phyloP scores from a whole-genome alignment of 148 eudicot species.

The Drosera capensis region DNA sequence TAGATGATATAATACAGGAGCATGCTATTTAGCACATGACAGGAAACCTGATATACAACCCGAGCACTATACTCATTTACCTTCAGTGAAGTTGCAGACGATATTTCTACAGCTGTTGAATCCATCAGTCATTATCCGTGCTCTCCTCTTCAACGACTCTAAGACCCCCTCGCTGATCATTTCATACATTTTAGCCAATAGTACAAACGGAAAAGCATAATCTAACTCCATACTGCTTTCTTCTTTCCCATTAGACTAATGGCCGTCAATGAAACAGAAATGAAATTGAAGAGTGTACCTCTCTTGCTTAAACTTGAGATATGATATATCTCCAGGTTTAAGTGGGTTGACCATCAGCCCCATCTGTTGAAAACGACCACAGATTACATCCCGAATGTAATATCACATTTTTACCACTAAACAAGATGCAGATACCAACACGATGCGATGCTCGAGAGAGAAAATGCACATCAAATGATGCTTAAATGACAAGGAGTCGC shows the following conservation, averaged over 20 bases:
- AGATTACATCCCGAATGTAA: neutral
- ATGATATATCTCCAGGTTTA: conserved; percentile 85
- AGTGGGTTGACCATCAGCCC: conserved; percentile 95
- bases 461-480: too few species aligned
- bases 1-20: too few species aligned
- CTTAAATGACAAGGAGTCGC: too few species aligned
- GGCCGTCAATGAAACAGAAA: neutral
- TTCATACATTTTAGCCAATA: neutral
- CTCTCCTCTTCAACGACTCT: conserved; percentile 82
- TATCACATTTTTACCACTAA: neutral
- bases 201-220: neutral
- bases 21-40: neutral
- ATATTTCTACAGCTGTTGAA: conserved; percentile 97
- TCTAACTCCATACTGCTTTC: too few species aligned
- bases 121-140: conserved; percentile 91
- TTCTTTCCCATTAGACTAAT: too few species aligned
- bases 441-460: neutral
- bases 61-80: conserved; percentile 17
- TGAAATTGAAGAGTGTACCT: conserved; percentile 25
- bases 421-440: neutral
- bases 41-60: neutral
- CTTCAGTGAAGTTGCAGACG: conserved; percentile 94
- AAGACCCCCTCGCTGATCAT: conserved; percentile 77
- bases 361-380: conserved; percentile 29
- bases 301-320: conserved; percentile 56